These are phyloP conservation scores for Chrysanthemum makinoi DNA, from an alignment of 129 eudicot genomes.

Conservation along the genomic window DNA sequence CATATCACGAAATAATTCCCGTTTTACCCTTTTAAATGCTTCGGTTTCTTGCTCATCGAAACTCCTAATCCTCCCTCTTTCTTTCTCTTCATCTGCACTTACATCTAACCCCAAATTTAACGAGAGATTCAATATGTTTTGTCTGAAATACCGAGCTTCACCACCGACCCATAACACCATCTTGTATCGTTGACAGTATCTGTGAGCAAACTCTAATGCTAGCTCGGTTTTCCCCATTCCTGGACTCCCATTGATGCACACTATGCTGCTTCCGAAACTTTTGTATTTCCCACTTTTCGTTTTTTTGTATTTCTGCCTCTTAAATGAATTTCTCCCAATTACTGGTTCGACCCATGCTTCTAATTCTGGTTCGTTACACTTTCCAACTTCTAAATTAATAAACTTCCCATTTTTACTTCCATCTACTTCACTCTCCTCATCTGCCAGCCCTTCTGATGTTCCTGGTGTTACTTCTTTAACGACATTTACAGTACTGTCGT, in stretches of 20 bases:
- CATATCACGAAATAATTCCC: slow-evolving; percentile 80
- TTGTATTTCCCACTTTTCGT: slow-evolving; percentile 68
- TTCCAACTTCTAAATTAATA: slow-evolving; percentile 64
- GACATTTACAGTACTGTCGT: slow-evolving; percentile 20
- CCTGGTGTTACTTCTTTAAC: slow-evolving; percentile 44
- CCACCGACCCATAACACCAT: slow-evolving; percentile 96
- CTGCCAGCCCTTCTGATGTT: slow-evolving; percentile 70
- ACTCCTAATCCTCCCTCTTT: slow-evolving; percentile 76
- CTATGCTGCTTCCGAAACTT: slow-evolving; percentile 51
- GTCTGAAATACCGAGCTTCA: slow-evolving; percentile 75
- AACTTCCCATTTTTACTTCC: slow-evolving; percentile 44
- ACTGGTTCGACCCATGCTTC: slow-evolving; percentile 75
- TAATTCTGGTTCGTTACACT: slow-evolving; percentile 58
- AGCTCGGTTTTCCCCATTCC: slow-evolving; percentile 90
- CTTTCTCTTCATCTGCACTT: slow-evolving; percentile 90
- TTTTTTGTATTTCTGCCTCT: slow-evolving; percentile 65
- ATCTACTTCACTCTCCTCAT: slow-evolving; percentile 65
- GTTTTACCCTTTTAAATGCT: slow-evolving; percentile 84
- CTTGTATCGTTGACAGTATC: slow-evolving; percentile 70
- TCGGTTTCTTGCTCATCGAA: slow-evolving; percentile 92
- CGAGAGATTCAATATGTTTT: slow-evolving; percentile 69
- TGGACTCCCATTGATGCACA: slow-evolving; percentile 71
- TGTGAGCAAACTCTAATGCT: slow-evolving; percentile 82
- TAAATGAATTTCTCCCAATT: slow-evolving; percentile 54
- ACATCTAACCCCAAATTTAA: slow-evolving; percentile 69